Evolutionary conservation across 306 rosid species (phyloP).

Genomic region (Dryas drummondii): DNA sequence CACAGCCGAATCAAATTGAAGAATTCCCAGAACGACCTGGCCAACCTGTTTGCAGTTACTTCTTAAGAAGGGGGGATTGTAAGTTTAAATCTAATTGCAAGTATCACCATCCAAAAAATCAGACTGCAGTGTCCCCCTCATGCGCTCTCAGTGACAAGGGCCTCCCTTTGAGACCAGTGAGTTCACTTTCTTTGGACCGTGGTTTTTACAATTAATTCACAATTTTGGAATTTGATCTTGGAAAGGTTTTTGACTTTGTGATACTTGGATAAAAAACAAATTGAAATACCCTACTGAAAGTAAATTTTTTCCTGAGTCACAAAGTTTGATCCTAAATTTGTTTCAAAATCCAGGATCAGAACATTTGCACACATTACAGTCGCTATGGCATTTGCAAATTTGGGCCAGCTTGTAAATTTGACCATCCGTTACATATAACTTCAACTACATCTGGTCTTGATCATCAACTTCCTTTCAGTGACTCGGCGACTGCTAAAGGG

Average conservation of each 20-base stretch:
- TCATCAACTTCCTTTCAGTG: conserved; percentile 40
- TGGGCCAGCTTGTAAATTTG: conserved; percentile 88
- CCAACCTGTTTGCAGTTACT: conserved; percentile 85
- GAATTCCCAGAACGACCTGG: conserved; percentile 92
- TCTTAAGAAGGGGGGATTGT: conserved; percentile 87
- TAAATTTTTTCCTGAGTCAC: neutral
- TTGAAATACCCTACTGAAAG: neutral
- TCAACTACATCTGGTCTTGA: conserved; percentile 45
- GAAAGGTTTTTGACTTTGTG: neutral
- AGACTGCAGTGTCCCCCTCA: conserved; percentile 42
- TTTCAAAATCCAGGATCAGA: conserved; percentile 66
- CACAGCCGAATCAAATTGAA: conserved; percentile 45
- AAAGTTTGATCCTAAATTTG: conserved; percentile 14
- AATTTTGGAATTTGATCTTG: neutral
- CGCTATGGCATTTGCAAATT: conserved; percentile 92
- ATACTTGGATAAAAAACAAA: neutral
- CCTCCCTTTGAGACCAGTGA: conserved; percentile 94
- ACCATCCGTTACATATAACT: conserved; percentile 50
- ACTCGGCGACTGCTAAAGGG: conserved; percentile 37
- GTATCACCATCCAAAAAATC: conserved; percentile 86
- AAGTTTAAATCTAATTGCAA: conserved; percentile 80
- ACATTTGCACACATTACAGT: conserved; percentile 67
- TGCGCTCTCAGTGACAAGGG: conserved; percentile 79
- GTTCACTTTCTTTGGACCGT: conserved; percentile 22
- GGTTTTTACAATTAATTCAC: neutral